Conservation (phyloP, 495 filamentous ascomycete species). For the Aspergillus haitiensis region DNA sequence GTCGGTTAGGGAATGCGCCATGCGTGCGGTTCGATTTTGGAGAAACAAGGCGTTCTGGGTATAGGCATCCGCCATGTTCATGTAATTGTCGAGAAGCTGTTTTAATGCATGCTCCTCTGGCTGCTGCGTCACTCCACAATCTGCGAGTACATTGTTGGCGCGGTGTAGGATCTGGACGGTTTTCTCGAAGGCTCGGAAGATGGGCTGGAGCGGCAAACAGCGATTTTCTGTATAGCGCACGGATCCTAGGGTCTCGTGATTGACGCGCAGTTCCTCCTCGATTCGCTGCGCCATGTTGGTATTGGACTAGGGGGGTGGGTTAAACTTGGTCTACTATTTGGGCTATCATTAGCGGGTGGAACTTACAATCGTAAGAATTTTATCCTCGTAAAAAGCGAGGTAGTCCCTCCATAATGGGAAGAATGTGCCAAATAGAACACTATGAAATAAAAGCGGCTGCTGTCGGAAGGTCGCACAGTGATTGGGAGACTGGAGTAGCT, state of each 20-base stretch:
- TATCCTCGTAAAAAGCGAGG: constrained; percentile 34
- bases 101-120: constrained; percentile 3
- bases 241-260: constrained; percentile 32
- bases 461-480: constrained; percentile 12
- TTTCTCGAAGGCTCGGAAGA: constrained; percentile 21
- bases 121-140: constrained; percentile 1
- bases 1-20: constrained; percentile 36
- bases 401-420: constrained; percentile 42
- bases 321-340: background rate
- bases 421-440: constrained; percentile 38
- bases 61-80: constrained; percentile 22
- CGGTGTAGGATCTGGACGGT: constrained; percentile 13
- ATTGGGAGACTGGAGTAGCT: constrained; percentile 14
- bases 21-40: constrained; percentile 33
- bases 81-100: constrained; percentile 24
- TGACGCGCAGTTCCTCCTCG: constrained; percentile 31
- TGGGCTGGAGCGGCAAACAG: constrained; percentile 26
- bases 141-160: constrained; percentile 11
- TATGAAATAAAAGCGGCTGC: constrained; percentile 35
- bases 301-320: constrained; percentile 19
- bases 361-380: constrained; percentile 35
- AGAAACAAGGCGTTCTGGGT: constrained; percentile 32
- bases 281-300: constrained; percentile 33
- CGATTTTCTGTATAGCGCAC: constrained; percentile 32
- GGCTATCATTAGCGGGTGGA: background rate